Evolutionary conservation across 2,329 filamentous ascomycete species (phyloP).

Genomic region (Colletotrichum ledebouriae): DNA sequence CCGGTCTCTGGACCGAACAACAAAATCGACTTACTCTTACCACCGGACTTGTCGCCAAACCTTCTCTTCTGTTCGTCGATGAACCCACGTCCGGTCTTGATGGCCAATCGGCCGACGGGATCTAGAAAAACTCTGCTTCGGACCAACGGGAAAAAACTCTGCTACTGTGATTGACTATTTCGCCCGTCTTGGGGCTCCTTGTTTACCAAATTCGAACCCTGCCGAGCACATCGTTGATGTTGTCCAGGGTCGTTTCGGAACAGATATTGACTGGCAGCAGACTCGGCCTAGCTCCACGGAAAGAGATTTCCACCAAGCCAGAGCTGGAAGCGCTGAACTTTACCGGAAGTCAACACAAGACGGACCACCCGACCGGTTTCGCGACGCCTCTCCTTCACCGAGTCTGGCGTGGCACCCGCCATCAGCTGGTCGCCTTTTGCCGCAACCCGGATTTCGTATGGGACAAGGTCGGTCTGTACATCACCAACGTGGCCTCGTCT

Average conservation of each 20-base stretch:
- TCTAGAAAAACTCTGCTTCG: constrained; percentile 43
- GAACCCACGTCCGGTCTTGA: no score
- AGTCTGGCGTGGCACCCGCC: constrained; percentile 34
- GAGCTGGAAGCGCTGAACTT: constrained; percentile 34
- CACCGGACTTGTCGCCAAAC: no score
- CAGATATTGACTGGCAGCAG: constrained; percentile 40
- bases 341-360: not conserved
- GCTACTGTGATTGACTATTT: constrained; percentile 71
- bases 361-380: constrained; percentile 28
- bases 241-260: constrained; percentile 44
- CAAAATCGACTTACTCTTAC: no score
- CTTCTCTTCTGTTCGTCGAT: no score
- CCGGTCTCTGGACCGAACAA: no score
- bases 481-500: constrained; percentile 56
- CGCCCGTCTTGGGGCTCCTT: constrained; percentile 59
- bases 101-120: no score
- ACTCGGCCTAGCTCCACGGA: constrained; percentile 39
- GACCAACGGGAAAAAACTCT: constrained; percentile 59
- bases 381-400: constrained; percentile 29
- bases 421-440: constrained; percentile 33
- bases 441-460: constrained; percentile 54
- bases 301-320: constrained; percentile 11
- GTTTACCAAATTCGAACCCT: constrained; percentile 56
- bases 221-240: constrained; percentile 61
- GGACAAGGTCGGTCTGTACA: constrained; percentile 60